Evolutionary conservation across 306 rosid genomes (phyloP), one percentile per base, ranked within the genome.

Genomic region (Gleditsia sinensis): DNA sequence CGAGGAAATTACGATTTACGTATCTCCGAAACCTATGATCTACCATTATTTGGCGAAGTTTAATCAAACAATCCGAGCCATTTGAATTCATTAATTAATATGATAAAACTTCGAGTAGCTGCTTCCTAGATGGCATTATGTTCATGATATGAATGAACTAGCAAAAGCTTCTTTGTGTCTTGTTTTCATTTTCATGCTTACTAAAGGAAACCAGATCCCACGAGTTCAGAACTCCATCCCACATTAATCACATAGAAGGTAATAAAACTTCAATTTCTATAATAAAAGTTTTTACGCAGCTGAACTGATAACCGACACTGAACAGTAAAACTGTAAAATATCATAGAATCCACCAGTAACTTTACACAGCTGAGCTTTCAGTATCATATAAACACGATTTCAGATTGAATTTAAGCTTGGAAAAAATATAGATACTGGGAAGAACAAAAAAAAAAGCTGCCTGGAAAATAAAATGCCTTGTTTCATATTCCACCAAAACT

Each of bases 21-120:
- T 28, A 34, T 57, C 10, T 58, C 58, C 74, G 23, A 74, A 78
- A 21, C 50, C 28, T 46, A 48, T 69, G 71, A 79, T 75, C 64
- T 49, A 70, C 40, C 70, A 57, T 58, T 36, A 50, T 59, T 68
- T 71, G 6, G 20, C 56, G 14, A 55, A 60, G 21, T 37, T 42
- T 37, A 69, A 56, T 75, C 42, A 59, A 67, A 77, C 80, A 49
- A 67, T 43, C 67, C 50, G 54, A 68, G 51, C 48, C 57, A 53
- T 69, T 36, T 62, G 51, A 61, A 27, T 54, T 55, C 33, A 46
- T 60, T 59, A 43, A 25, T n/a, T 32, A 33, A 16, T 2, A 4
- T 43, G 17, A 32, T 16, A 46, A 58, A 8, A 33, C 21, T 50
- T 42, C 21, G 6, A 11, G 1, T 32, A 1, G 2, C 43, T 56